phyloP scores from a whole-genome alignment of 225 moss, liverwort and hornwort species.

The Straminergon stramineum region DNA sequence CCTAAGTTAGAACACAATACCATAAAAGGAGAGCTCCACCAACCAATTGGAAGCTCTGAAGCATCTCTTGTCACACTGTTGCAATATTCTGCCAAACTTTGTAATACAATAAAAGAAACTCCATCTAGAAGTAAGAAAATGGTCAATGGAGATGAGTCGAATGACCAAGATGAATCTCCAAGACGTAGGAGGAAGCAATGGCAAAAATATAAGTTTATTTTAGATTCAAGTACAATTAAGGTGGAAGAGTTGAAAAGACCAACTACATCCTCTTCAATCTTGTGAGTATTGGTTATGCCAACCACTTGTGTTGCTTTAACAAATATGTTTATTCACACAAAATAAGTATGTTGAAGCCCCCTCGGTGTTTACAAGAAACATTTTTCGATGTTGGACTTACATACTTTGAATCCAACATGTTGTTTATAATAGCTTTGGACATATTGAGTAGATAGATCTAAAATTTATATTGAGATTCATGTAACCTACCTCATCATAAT shows the following conservation, averaged over 20 bases:
- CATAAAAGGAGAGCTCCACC: slow-evolving; percentile 22
- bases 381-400: not conserved
- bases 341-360: not conserved
- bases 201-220: not conserved
- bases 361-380: rapidly evolving
- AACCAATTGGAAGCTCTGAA: not conserved
- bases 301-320: not conserved
- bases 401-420: rapidly evolving
- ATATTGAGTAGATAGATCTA: not conserved
- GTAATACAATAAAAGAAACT: not conserved
- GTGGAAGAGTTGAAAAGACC: not conserved
- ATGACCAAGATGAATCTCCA: not conserved
- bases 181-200: slow-evolving; percentile 6
- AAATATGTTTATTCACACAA: not conserved
- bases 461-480: not conserved
- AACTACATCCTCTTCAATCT: not conserved
- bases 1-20: slow-evolving; percentile 8
- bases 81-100: not conserved
- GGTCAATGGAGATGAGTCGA: not conserved
- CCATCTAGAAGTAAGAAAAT: not conserved
- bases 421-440: not conserved
- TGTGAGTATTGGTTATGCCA: not conserved
- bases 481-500: not conserved
- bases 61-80: not conserved
- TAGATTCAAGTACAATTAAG: not conserved